Evolutionary conservation across 2,329 filamentous ascomycete species (phyloP).

Genomic region (Dryadomyces sulphureus): DNA sequence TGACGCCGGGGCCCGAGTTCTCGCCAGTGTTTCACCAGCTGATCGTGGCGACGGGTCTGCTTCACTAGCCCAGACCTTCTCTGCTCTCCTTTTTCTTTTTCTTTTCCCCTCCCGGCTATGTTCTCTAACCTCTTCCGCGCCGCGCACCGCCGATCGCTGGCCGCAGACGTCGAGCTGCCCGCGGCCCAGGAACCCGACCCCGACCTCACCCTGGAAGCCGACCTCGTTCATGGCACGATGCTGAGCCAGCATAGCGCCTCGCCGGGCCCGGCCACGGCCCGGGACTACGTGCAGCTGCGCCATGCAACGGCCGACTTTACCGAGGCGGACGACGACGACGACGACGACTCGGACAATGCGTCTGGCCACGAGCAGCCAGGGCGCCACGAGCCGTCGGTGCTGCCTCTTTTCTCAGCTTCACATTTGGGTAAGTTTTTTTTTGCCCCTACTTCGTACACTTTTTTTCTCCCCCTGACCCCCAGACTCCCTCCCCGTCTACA

Average conservation of each 20-base stretch:
- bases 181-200: conserved; percentile 8
- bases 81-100: not conserved
- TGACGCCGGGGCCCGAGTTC: no score
- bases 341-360: no score
- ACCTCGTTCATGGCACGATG: not conserved
- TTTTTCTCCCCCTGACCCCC: not conserved
- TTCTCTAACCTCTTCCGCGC: conserved; percentile 18
- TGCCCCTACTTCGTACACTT: not conserved
- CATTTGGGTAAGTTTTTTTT: conserved; percentile 47
- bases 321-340: conserved; percentile 42
- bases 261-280: conserved; percentile 13
- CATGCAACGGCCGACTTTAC: conserved; percentile 52
- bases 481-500: conserved; percentile 83
- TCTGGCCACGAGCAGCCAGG: conserved; percentile 17
- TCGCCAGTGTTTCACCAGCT: not conserved
- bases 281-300: conserved; percentile 23
- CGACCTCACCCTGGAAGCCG: conserved; percentile 8
- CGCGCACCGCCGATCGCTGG: conserved; percentile 15
- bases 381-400: conserved; percentile 20
- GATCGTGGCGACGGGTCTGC: not conserved
- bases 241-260: conserved; percentile 5
- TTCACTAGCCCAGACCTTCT: not conserved
- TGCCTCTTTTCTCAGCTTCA: conserved; percentile 68
- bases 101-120: conserved; percentile 10
- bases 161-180: conserved; percentile 6